Evolutionary conservation across 1,284 basidiomycete species (phyloP).

Genomic region (Pascua guehoae): DNA sequence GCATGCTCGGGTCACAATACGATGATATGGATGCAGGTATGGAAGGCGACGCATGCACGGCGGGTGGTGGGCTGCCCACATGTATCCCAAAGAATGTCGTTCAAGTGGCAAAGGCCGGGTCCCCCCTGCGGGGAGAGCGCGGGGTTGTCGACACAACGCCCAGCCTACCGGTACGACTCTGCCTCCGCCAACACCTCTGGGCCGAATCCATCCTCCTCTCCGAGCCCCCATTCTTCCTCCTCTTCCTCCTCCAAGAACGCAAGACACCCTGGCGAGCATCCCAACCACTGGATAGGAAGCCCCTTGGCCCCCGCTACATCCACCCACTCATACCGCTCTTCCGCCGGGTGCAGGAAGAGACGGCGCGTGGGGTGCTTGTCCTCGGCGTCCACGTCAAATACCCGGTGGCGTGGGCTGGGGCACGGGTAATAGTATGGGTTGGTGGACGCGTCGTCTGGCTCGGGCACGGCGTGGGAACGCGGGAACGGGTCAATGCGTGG

Average conservation of each 20-base stretch:
- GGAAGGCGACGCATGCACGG: too few species aligned
- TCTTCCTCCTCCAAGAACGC: constrained; percentile 36
- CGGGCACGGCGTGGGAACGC: constrained; percentile 15
- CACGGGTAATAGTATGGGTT: constrained; percentile 46
- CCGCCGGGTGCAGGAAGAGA: constrained; percentile 42
- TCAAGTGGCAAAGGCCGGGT: too few species aligned
- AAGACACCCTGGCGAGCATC: constrained; percentile 46
- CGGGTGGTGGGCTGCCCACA: too few species aligned
- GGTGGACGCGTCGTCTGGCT: constrained; percentile 39
- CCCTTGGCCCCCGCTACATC: constrained; percentile 26
- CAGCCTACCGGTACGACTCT: too few species aligned
- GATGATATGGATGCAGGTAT: too few species aligned
- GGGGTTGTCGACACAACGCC: too few species aligned
- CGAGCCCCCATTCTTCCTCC: constrained; percentile 23
- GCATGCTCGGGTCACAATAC: too few species aligned
- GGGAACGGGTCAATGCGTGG: constrained; percentile 29
- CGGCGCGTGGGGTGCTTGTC: constrained; percentile 17
- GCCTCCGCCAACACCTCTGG: too few species aligned
- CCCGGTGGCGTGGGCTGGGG: constrained; percentile 38
- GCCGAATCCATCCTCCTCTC: constrained; percentile 11
- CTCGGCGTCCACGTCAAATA: constrained; percentile 11
- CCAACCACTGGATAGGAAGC: constrained; percentile 42
- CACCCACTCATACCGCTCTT: constrained; percentile 46
- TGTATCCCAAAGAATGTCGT: too few species aligned
- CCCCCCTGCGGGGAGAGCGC: too few species aligned